These are phyloP conservation scores for Mrakia blollopis DNA, from an alignment of 768 basidiomycete species.

Conservation along the genomic window DNA sequence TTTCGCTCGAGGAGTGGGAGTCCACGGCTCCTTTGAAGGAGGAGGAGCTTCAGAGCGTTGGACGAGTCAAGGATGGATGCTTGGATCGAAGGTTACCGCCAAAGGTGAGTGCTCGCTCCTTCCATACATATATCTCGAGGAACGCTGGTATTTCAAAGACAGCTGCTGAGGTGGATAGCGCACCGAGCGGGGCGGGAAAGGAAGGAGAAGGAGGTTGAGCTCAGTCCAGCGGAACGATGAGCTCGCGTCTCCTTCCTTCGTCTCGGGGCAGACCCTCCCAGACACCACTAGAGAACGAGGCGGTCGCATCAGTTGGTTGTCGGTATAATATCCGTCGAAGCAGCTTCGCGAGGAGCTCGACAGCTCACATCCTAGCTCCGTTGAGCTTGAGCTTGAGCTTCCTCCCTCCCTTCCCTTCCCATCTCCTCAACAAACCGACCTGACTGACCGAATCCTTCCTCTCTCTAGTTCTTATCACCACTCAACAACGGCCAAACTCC, in stretches of 20 bases:
- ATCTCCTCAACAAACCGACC: neutral
- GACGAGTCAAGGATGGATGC: constrained; percentile 57
- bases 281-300: too few species aligned
- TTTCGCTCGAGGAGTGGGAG: constrained; percentile 81
- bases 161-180: neutral
- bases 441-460: neutral
- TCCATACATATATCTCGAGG: too few species aligned
- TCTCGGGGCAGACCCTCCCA: neutral
- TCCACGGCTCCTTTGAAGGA: constrained; percentile 69
- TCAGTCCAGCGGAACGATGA: neutral
- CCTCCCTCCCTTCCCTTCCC: neutral
- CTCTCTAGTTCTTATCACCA: neutral
- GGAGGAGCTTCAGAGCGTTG: constrained; percentile 61
- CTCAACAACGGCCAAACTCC: neutral
- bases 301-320: too few species aligned
- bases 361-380: too few species aligned
- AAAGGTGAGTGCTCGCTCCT: constrained; percentile 54
- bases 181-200: too few species aligned
- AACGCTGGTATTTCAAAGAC: too few species aligned
- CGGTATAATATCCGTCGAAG: too few species aligned
- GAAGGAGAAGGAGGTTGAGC: neutral
- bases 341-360: too few species aligned
- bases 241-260: neutral
- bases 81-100: constrained; percentile 62
- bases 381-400: neutral